A percentile compares a stretch with the other conserved stretches of the same genome.
These are phyloP conservation scores for Monilinia polystroma DNA, from an alignment of 2,329 filamentous ascomycete species.

Conservation along the genomic window DNA sequence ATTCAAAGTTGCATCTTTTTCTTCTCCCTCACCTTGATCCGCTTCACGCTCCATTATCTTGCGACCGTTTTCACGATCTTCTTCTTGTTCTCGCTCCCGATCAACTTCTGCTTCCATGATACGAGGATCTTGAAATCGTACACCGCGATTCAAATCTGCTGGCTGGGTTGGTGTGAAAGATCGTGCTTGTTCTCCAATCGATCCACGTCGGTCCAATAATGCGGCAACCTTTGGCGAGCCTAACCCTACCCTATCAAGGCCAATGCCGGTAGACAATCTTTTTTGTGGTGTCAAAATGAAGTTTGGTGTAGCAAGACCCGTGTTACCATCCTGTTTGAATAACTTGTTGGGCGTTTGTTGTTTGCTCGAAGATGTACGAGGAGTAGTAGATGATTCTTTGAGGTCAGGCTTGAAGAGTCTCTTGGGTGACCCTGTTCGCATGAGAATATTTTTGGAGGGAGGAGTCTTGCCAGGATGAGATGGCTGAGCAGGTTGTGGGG, in stretches of 20 bases:
- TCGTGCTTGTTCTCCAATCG: slow-evolving; percentile 65
- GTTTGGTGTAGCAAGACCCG: slow-evolving; percentile 59
- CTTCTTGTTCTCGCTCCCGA: slow-evolving; percentile 58
- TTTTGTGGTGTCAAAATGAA: slow-evolving; percentile 62
- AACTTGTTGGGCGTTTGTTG: slow-evolving; percentile 45
- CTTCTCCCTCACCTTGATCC: slow-evolving; percentile 48
- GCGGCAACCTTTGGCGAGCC: slow-evolving; percentile 74
- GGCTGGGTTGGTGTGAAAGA: slow-evolving; percentile 58
- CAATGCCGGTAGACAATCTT: slow-evolving; percentile 64
- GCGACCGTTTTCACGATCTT: slow-evolving; percentile 59
- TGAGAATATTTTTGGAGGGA: slow-evolving; percentile 47
- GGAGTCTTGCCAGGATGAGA: slow-evolving; percentile 52
- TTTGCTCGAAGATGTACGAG: slow-evolving; percentile 40
- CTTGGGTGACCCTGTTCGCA: slow-evolving; percentile 50
- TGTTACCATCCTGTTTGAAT: slow-evolving; percentile 54
- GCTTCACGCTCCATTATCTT: slow-evolving; percentile 55
- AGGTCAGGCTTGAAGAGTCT: slow-evolving; percentile 46
- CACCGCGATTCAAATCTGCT: slow-evolving; percentile 44
- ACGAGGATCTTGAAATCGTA: slow-evolving; percentile 66
- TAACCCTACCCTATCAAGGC: slow-evolving; percentile 67
- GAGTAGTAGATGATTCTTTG: slow-evolving; percentile 38
- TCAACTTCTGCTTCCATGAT: slow-evolving; percentile 63
- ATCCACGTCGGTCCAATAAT: slow-evolving; percentile 67
- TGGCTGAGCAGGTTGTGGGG: slow-evolving; percentile 47
- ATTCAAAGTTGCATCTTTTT: slow-evolving; percentile 63